phyloP scores from a whole-genome alignment of 2,329 filamentous ascomycete genomes.

The Aspergillus piperis region DNA sequence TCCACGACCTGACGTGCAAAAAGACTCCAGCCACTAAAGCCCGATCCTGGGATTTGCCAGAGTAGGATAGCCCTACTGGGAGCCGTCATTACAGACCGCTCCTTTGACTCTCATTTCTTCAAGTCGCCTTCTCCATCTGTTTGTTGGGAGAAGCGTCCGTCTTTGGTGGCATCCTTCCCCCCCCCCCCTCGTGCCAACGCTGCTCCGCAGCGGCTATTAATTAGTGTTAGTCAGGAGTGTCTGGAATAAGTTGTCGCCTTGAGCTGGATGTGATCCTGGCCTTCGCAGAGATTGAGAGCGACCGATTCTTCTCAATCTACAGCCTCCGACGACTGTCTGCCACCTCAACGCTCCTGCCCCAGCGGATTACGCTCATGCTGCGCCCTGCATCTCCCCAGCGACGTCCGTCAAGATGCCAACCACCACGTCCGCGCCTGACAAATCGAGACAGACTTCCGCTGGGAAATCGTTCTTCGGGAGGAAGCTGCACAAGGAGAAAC shows the following conservation, averaged over 20 bases:
- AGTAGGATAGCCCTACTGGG: conserved; percentile 15
- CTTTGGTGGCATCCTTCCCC: conserved; percentile 1
- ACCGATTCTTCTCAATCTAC: not conserved
- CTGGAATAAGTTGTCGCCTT: conserved; percentile 9
- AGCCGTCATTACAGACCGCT: not conserved
- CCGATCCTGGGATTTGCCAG: not conserved
- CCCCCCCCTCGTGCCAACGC: conserved; percentile 21
- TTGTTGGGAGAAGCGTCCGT: not conserved
- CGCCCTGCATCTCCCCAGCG: conserved; percentile 33
- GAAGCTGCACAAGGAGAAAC: conserved; percentile 72
- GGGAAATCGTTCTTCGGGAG: conserved; percentile 85
- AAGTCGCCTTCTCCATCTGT: not conserved
- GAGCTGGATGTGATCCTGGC: not conserved
- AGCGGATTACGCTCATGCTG: conserved; percentile 34
- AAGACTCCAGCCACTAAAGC: conserved; percentile 12
- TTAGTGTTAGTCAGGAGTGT: conserved; percentile 22
- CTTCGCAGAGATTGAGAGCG: not conserved
- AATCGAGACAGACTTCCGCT: conserved; percentile 78
- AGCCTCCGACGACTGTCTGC: conserved; percentile 2
- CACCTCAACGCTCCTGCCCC: conserved; percentile 1
- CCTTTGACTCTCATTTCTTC: not conserved
- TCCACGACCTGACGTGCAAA: conserved; percentile 17
- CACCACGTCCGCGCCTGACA: conserved; percentile 68
- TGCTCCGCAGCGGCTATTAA: conserved; percentile 27
- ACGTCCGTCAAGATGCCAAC: conserved; percentile 50